Percentiles rank a stretch among this genome's conserved stretches.
These are phyloP conservation scores for Thalassiosira exigua DNA, from an alignment of 352 stramenopile genomes.

Conservation along the genomic window DNA sequence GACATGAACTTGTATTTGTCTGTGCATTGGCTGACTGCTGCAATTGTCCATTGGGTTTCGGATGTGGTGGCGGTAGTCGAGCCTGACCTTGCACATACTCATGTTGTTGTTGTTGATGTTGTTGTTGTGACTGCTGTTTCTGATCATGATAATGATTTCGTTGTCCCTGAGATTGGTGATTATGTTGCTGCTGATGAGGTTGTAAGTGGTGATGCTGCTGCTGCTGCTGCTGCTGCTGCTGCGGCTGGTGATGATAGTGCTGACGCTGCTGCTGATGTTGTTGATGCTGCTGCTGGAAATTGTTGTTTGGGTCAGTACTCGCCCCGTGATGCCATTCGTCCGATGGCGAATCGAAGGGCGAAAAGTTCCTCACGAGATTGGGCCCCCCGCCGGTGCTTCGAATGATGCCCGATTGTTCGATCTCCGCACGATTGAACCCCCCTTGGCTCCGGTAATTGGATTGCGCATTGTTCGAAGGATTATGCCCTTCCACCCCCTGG, in stretches of 20 bases:
- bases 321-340: neutral
- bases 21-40: too few relatives aligned
- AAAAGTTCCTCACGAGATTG: neutral
- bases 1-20: too few relatives aligned
- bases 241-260: constrained; percentile 24
- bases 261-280: constrained; percentile 8
- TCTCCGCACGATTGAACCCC: neutral
- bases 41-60: too few relatives aligned
- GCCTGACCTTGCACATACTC: too few relatives aligned
- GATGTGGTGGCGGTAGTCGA: too few relatives aligned
- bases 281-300: constrained; percentile 5
- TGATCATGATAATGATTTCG: too few relatives aligned
- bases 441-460: neutral
- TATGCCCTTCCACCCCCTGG: neutral
- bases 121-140: constrained; percentile 9
- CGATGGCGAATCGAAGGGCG: neutral
- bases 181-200: constrained; percentile 21
- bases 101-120: constrained; percentile 22
- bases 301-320: constrained; percentile 2
- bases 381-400: neutral
- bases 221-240: constrained; percentile 5
- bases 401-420: constrained; percentile 1
- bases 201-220: constrained; percentile 7
- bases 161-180: constrained; percentile 20
- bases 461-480: neutral